Evolutionary conservation across 2,329 filamentous ascomycete genomes (phyloP).

Genomic region (Taxawa tesnikishii): DNA sequence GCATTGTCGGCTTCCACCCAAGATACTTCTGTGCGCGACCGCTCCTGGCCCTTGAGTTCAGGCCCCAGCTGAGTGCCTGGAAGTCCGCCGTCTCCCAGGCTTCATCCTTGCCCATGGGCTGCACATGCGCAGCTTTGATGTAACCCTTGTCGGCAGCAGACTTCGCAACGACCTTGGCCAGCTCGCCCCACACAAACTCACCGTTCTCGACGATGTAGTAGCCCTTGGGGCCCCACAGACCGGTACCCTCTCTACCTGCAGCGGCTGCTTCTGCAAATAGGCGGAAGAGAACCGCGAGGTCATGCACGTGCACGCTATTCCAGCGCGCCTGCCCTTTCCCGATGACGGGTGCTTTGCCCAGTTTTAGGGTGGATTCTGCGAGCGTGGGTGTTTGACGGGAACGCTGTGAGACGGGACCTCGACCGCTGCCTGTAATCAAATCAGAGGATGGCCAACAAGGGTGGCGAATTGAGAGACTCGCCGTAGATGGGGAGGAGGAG

Average conservation of each 20-base stretch:
- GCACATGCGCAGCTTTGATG: conserved; percentile 25
- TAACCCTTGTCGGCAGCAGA: conserved; percentile 43
- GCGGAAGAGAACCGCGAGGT: conserved; percentile 44
- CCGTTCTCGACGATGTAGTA: conserved; percentile 59
- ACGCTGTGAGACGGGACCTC: conserved; percentile 42
- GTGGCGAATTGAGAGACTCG: too few relatives aligned
- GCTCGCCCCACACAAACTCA: conserved; percentile 37
- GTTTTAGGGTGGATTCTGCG: conserved; percentile 36
- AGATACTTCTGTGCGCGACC: conserved; percentile 42
- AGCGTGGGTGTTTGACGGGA: conserved; percentile 48
- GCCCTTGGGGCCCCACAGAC: conserved; percentile 45
- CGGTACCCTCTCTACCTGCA: conserved; percentile 23
- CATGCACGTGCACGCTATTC: conserved; percentile 47
- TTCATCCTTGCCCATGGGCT: conserved; percentile 26
- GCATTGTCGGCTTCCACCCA: conserved; percentile 44
- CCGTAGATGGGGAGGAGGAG: too few relatives aligned
- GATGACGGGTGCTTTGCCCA: conserved; percentile 42
- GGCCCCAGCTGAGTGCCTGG: conserved; percentile 42
- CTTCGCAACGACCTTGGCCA: conserved; percentile 38
- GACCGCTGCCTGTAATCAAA: conserved; percentile 24
- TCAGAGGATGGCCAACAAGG: too few relatives aligned
- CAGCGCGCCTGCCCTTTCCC: conserved; percentile 44
- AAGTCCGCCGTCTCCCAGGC: conserved; percentile 31
- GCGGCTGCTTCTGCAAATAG: conserved; percentile 41
- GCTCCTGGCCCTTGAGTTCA: conserved; percentile 45